Evolutionary conservation across 202 grass and related monocot species (phyloP).

Genomic region (Zizania palustris): DNA sequence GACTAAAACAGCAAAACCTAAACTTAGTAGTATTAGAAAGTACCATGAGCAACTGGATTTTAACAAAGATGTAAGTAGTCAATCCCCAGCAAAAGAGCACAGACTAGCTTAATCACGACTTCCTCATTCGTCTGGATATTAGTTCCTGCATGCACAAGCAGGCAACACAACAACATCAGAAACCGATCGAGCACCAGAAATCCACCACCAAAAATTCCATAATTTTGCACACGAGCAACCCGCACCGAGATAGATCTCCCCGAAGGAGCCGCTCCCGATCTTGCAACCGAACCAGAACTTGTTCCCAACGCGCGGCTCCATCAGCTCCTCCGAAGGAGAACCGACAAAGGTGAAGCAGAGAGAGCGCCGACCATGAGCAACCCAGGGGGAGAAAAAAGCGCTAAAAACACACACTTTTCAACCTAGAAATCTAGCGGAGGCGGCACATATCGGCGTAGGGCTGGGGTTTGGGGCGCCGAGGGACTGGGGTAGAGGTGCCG

Average conservation of each 20-base stretch:
- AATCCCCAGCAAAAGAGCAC: slow-evolving; percentile 34
- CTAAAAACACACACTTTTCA: slow-evolving; percentile 33
- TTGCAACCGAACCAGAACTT: too few relatives aligned
- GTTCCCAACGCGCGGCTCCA: too few relatives aligned
- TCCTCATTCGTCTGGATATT: slow-evolving; percentile 99
- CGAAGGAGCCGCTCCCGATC: too few relatives aligned
- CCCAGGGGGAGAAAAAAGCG: slow-evolving; percentile 11
- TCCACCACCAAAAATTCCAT: too few relatives aligned
- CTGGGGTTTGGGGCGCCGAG: not conserved
- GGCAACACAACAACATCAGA: slow-evolving; percentile 25
- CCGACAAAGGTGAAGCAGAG: too few relatives aligned
- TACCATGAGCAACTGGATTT: not conserved
- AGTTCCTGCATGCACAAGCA: slow-evolving; percentile 56
- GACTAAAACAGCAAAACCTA: not conserved
- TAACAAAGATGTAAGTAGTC: slow-evolving; percentile 41
- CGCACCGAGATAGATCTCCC: too few relatives aligned
- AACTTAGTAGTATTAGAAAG: not conserved
- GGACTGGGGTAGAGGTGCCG: not conserved
- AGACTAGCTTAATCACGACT: slow-evolving; percentile 92
- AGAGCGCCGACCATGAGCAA: slow-evolving; percentile 4
- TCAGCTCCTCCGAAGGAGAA: too few relatives aligned
- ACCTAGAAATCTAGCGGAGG: slow-evolving; percentile 40
- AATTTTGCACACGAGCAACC: too few relatives aligned
- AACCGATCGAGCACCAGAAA: slow-evolving; percentile 23
- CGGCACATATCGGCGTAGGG: slow-evolving; percentile 44